phyloP scores from a whole-genome alignment of 1,284 basidiomycete genomes.

The Ustilago crameri region DNA sequence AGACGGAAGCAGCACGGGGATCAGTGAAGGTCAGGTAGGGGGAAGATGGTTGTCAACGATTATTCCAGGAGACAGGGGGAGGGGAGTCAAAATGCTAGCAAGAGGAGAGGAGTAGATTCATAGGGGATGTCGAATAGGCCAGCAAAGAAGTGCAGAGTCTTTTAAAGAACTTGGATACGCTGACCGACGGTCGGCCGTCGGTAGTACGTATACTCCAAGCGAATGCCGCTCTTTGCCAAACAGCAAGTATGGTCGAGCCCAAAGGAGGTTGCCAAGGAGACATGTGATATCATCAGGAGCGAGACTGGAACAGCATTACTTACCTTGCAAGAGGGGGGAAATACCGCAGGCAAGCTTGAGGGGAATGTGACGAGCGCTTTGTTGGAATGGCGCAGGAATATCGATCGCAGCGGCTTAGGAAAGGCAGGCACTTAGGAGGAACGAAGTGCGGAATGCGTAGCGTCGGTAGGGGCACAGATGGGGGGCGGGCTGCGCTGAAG shows the following conservation, averaged over 20 bases:
- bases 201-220: neutral
- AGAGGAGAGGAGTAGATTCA: slow-evolving; percentile 25
- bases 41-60: slow-evolving; percentile 13
- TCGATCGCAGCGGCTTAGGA: slow-evolving; percentile 29
- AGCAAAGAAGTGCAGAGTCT: slow-evolving; percentile 3
- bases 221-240: slow-evolving; percentile 2
- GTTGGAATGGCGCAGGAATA: slow-evolving; percentile 40
- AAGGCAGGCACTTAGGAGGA: slow-evolving; percentile 33
- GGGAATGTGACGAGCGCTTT: slow-evolving; percentile 41
- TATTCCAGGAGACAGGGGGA: slow-evolving; percentile 1
- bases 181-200: slow-evolving; percentile 11
- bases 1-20: neutral
- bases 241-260: neutral
- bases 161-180: slow-evolving; percentile 16
- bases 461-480: slow-evolving; percentile 16
- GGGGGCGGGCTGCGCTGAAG: slow-evolving; percentile 3
- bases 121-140: slow-evolving; percentile 5
- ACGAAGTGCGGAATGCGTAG: slow-evolving; percentile 36
- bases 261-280: neutral
- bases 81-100: slow-evolving; percentile 4
- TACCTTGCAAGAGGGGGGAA: slow-evolving; percentile 26
- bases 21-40: slow-evolving; percentile 7
- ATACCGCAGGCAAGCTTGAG: slow-evolving; percentile 19
- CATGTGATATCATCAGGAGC: slow-evolving; percentile 4
- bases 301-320: slow-evolving; percentile 4